Base-by-base conservation (phyloP, 345 rosid species). In the Carallia brachiata region DNA sequence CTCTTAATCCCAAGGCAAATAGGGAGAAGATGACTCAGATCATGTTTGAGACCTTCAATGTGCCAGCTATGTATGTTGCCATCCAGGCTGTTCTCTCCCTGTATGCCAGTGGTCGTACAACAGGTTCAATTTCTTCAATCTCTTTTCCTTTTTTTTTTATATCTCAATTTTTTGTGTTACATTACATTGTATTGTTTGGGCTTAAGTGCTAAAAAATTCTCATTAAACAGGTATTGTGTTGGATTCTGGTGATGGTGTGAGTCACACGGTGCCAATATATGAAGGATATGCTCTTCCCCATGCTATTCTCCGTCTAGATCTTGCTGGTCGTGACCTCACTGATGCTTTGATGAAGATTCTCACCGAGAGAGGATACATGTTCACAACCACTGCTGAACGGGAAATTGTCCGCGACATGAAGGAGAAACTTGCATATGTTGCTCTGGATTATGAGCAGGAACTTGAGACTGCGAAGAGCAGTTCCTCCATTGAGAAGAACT, bases 381-480 rank as follows among this genome's bases (percentile, higher is more conserved):
- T 85, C 77, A 85, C 89, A 78, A 85, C 89, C 73, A 83, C 89
- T 50, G 89, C 89, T 1, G 96, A 90, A 48, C 90, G 92, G 80
- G 96, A 90, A 87, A 89, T 89, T 80, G 96, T 89, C 70, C 89
- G 96, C 77, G 96, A 89, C 86, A 84, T 89, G 85, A 90, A 90
- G 84, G 96, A 85, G 75, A 85, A 85, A 73, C 89, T 85, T 10
- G 87, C 87, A 16, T 85, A 85, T n/a, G 85, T 85, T 52, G 89
- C 89, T 63, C 82, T 85, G 2, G 89, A 85, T 72, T 85, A 77
- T 4, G 89, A 85, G 75, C 89, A 83, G 65, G 89, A 85, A 61
- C 84, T 83, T 5, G 89, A 85, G 75, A 81, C 87, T 36, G 83
- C 89, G 63, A 85, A 85, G 79, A 85, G 87, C 76, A 85, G 89